Base-by-base conservation (phyloP, 805 yeast species). In the Pichia phayaonensis region DNA sequence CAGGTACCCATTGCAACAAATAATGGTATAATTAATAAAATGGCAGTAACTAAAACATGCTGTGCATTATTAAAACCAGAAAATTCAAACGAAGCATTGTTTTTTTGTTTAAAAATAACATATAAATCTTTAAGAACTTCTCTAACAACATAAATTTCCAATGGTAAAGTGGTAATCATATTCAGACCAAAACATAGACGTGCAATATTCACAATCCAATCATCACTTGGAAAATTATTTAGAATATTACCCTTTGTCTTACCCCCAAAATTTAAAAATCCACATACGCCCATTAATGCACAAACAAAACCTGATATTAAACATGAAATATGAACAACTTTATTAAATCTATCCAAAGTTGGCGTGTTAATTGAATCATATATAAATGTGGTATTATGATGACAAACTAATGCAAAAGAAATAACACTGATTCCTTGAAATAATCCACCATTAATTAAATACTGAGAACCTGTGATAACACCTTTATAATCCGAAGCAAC, bases 371-470 rank as follows among this genome's bases (percentile, higher is more conserved):
- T 75, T 0, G 97, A 88, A 62, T 87, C 88, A 70, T 83, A 90
- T 42, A 90, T 92, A 61, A 90, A 85, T 27, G 92, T 80, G 0
- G 97, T 89, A 64, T 90, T 90, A 65, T 90, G 98, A 62, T 90
- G 98, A 62, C 98, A 90, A 4, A 90, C 97, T 56, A 92, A 75
- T 2, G 98, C 98, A 70, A 90, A 90, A 1, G 97, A 89, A 31
- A 90, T 88, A 46, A 90, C 96, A n/a, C 94, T 84, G 26, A 90
- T 81, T 2, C 97, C 96, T 66, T 90, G 96, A 63, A 90, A 88
- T 4, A 90, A 69, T 41, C 81, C 80, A 13, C 74, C 65, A 55
- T 83, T 83, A 46, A 88, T 61, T 5, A 87, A 70, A 69, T 78
- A 73, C 34, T 74, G 69, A 40, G 68, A 47, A 13, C 64, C 51